Percentiles rank a stretch among this genome's conserved stretches.
Evolutionary conservation across 495 filamentous ascomycete species (phyloP).

Genomic region (Xylaria intraflava): DNA sequence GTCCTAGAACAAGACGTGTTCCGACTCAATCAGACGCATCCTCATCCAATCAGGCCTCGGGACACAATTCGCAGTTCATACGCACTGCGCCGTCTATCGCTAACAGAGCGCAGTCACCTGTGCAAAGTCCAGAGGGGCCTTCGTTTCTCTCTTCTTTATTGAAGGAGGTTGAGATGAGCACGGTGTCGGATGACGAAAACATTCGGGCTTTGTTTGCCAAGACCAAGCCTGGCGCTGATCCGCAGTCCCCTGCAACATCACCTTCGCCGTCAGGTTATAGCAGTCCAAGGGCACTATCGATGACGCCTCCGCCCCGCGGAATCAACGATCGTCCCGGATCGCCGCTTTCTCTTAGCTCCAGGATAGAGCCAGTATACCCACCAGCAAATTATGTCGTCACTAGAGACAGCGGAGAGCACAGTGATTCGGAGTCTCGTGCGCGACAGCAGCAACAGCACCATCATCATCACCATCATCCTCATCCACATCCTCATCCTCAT

Average conservation of each 20-base stretch:
- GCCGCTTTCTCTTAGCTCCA: conserved; percentile 60
- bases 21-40: conserved; percentile 31
- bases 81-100: conserved; percentile 25
- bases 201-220: conserved; percentile 40
- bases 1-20: conserved; percentile 60
- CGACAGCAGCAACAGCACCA: conserved; percentile 12
- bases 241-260: conserved; percentile 69
- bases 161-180: conserved; percentile 75
- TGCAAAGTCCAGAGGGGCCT: conserved; percentile 32
- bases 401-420: conserved; percentile 36
- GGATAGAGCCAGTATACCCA: conserved; percentile 55
- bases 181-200: conserved; percentile 47
- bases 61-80: conserved; percentile 34
- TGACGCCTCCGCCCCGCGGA: conserved; percentile 63
- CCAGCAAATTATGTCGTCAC: conserved; percentile 55
- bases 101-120: conserved; percentile 25
- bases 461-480: background rate
- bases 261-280: conserved; percentile 60
- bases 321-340: conserved; percentile 57
- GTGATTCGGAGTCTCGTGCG: conserved; percentile 38
- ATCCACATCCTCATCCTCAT: background rate
- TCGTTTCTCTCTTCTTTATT: conserved; percentile 76
- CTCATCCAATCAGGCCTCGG: conserved; percentile 38
- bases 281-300: conserved; percentile 62
- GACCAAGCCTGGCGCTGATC: conserved; percentile 41